Evolutionary conservation across 805 yeast genomes (phyloP), one percentile per base, ranked within the genome.

Genomic region (Wickerhamomyces ciferrii): DNA sequence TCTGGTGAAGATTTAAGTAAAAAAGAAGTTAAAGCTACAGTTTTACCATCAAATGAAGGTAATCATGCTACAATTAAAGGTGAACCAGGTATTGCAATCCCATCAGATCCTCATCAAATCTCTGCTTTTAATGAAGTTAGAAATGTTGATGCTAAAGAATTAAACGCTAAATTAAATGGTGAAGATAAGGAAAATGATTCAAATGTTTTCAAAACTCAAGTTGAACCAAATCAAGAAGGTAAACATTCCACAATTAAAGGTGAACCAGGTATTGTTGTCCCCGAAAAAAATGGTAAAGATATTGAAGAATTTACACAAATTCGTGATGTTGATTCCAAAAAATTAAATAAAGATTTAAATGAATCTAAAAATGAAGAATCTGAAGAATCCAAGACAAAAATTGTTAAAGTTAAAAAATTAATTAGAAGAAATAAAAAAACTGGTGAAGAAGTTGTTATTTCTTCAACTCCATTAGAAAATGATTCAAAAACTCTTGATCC

Each of bases 71-170:
- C 72, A 25, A 53, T 75, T 17, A 53, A 71, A 34, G 86, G 88
- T 43, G 91, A 85, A 58, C 89, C 94, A 25, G 96, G 96, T 41
- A 74, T 86, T 50, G 79, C 70, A 39, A 63, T 85, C 51, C 75
- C 84, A 31, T 75, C 70, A 32, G 65, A 84, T 54, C 73, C 84
- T 18, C 78, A 75, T 42, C 70, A 76, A 18, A 77, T 84, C 56
- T 66, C 72, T 43, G 92, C 77, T 38, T 81, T 85, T 58, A 64
- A 66, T 42, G 70, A 75, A 48, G 72, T 75, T 19, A 47, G 65
- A 39, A 69, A 77, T 49, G 79, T 72, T 39, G 76, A 75, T 52
- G 75, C 81, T 36, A 69, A 74, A 64, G 66, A 72, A 29, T 69
- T 82, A 53, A 81, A 81, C 41, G 60, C 43, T 10, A 53, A 40